phyloP scores from a whole-genome alignment of 2,329 filamentous ascomycete species.

The Trichoderma asperellum region DNA sequence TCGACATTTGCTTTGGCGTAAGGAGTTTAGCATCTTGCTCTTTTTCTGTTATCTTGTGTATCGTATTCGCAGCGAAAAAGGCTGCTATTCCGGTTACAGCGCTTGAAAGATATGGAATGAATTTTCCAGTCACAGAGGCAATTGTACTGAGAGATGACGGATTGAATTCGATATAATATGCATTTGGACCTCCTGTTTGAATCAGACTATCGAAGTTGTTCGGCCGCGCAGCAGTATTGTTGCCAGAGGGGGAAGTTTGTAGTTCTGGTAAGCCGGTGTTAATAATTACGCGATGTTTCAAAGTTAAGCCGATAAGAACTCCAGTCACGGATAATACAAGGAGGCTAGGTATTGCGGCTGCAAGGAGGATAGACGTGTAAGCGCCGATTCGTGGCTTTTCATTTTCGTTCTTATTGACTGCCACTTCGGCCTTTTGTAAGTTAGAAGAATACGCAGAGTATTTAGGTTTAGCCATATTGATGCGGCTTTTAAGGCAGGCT shows the following conservation, averaged over 20 bases:
- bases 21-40: background rate
- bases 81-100: background rate
- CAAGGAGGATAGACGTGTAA: background rate
- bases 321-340: background rate
- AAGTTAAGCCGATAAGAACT: background rate
- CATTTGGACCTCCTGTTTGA: background rate
- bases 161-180: background rate
- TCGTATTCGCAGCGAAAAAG: background rate
- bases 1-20: constrained; percentile 3
- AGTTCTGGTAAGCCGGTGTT: background rate
- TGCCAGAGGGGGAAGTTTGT: background rate
- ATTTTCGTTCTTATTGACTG: background rate
- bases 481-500: background rate
- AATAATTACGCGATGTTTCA: background rate
- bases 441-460: background rate
- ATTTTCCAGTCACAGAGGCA: background rate
- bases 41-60: background rate
- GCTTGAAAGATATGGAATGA: background rate
- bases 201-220: background rate
- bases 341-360: background rate
- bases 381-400: background rate
- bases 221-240: background rate
- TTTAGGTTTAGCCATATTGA: background rate
- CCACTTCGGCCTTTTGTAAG: background rate
- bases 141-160: constrained; percentile 3